Base-by-base conservation (phyloP, 805 yeast species). In the Lipomyces lipofer region DNA sequence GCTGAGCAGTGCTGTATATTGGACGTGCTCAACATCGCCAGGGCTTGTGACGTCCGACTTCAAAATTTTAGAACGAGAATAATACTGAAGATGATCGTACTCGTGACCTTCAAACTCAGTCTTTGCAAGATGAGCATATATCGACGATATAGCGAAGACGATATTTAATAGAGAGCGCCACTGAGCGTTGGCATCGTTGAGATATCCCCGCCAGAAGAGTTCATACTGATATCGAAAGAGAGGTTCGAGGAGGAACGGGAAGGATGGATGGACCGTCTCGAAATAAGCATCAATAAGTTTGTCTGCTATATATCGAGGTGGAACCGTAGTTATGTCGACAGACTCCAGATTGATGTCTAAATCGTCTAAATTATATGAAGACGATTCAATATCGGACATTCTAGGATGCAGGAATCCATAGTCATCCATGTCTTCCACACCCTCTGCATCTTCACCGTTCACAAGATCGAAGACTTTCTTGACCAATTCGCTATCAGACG, bases 231-330 rank as follows among this genome's bases (percentile, higher is more conserved):
- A 46, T 12, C 54, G 35, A 39, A 56, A 56, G 21, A 50, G 25
- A 5, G 58, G 57, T 49, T 56, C 58, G 22, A 49, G 52, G 29
- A 56, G 28, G 33, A 56, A 49, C 4, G 58, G 60, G 32, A 52
- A 56, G 10, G 60, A 48, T 3, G 58, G 54, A 45, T 56, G 60
- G 1, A 52, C 54, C 22, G 57, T 53, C 28, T 36, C 39, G 39
- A 49, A 56, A 25, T 56, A 56, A 38, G n/a, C 30, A 21, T 47
- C 57, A 15, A 56, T 42, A 13, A 52, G 49, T 21, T 45, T 47
- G 22, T 56, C 59, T 4, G 57, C 46, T 1, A 48, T 45, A 6
- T 36, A 33, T 3, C 49, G 47, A 22, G 54, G 49, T 6, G 59
- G 59, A 45, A 54, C 29, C 21, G 51, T 28, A 24, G 39, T 32